phyloP scores from a whole-genome alignment of 441 rosid species.

The Sinapis alba region DNA sequence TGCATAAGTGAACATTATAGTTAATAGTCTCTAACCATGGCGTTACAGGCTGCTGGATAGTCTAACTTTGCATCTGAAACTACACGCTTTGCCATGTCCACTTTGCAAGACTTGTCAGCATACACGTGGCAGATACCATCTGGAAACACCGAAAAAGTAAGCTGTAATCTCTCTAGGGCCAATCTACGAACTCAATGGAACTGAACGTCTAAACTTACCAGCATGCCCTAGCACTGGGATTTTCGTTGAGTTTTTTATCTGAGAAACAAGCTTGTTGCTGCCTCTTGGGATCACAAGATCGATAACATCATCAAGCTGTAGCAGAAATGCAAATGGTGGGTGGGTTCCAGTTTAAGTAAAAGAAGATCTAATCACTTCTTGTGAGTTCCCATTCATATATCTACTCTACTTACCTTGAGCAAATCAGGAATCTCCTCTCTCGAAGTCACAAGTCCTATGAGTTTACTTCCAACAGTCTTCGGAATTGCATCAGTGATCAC shows the following conservation, averaged over 20 bases:
- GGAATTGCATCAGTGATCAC: slow-evolving; percentile 90
- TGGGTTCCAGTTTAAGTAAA: slow-evolving; percentile 33
- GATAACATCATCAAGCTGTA: slow-evolving; percentile 96
- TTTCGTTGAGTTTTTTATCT: slow-evolving; percentile 89
- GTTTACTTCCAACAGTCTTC: slow-evolving; percentile 67
- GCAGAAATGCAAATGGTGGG: slow-evolving; percentile 30
- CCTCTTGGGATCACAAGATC: slow-evolving; percentile 99
- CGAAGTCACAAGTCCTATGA: slow-evolving; percentile 92
- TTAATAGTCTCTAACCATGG: slow-evolving; percentile 66
- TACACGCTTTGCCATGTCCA: slow-evolving; percentile 80
- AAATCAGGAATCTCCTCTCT: slow-evolving; percentile 98
- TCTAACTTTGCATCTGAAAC: slow-evolving; percentile 90
- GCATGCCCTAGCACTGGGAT: slow-evolving; percentile 99
- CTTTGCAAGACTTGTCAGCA: slow-evolving; percentile 85
- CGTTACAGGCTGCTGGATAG: slow-evolving; percentile 99
- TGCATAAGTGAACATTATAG: slow-evolving; percentile 4
- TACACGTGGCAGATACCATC: slow-evolving; percentile 98
- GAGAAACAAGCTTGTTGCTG: slow-evolving; percentile 94
- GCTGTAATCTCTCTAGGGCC: slow-evolving; percentile 11
- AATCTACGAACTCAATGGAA: not conserved
- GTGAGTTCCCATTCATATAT: not conserved
- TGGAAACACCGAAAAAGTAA: slow-evolving; percentile 36
- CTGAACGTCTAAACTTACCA: slow-evolving; percentile 52
- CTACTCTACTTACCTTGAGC: slow-evolving; percentile 70
- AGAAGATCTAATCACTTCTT: slow-evolving; percentile 6